phyloP scores from a whole-genome alignment of 106 monocot genomes.

The Dendrobium nobile region DNA sequence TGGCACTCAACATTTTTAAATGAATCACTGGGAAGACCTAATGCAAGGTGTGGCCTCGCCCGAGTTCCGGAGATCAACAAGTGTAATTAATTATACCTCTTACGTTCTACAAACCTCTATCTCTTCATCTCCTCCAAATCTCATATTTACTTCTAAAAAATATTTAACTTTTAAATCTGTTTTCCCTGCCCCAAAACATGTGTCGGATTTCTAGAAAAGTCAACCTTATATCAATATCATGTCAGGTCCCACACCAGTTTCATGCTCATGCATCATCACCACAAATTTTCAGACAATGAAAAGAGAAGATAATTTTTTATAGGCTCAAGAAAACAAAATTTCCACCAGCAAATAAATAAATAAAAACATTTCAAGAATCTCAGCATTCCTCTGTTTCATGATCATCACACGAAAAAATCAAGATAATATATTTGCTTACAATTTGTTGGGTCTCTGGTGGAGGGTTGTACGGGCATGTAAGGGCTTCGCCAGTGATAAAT shows the following conservation, averaged over 20 bases:
- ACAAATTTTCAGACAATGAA: neutral
- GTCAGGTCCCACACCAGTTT: neutral
- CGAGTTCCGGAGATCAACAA: too few relatives aligned
- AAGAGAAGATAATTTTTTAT: neutral
- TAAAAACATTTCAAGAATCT: too few relatives aligned
- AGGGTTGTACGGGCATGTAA: conserved; percentile 67
- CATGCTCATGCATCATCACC: neutral
- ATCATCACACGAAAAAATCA: neutral
- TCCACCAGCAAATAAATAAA: neutral
- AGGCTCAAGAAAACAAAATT: neutral
- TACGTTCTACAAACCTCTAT: too few relatives aligned
- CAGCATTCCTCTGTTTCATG: neutral
- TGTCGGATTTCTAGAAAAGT: neutral
- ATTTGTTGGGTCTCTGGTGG: conserved; percentile 56
- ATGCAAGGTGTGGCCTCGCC: too few relatives aligned
- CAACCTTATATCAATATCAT: neutral
- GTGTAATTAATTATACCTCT: too few relatives aligned
- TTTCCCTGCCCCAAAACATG: neutral
- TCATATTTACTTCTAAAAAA: neutral
- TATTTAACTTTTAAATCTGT: neutral
- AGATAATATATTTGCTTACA: conserved; percentile 45
- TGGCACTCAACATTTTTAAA: too few relatives aligned
- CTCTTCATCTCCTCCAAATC: too few relatives aligned
- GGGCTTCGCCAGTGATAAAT: conserved; percentile 91
- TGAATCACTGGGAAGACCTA: too few relatives aligned